Evolutionary conservation across 257 asterid species (phyloP).

Genomic region (Nicotiana noctiflora): DNA sequence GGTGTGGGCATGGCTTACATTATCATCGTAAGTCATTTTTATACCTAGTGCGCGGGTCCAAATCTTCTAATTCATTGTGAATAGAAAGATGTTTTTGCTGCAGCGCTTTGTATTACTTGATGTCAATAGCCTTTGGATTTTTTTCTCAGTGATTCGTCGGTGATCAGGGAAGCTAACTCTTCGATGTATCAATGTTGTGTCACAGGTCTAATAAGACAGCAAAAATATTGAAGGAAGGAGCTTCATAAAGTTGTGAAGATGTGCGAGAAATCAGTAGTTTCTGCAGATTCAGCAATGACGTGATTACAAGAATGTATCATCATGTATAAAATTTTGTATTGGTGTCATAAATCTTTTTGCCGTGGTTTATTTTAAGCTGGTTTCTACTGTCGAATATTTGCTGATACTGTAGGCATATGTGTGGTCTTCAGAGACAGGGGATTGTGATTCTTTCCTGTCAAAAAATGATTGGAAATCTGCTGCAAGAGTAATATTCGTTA

Average conservation of each 20-base stretch:
- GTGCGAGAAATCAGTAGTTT: conserved; percentile 67
- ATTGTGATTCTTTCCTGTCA: conserved; percentile 84
- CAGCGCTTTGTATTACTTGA: too few relatives aligned
- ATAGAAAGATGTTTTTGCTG: too few relatives aligned
- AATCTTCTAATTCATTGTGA: too few relatives aligned
- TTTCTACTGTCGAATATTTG: background rate
- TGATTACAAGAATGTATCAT: conserved; percentile 80
- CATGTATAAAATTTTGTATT: conserved; percentile 42
- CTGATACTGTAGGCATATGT: conserved; percentile 66
- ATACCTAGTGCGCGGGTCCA: too few relatives aligned
- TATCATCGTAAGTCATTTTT: too few relatives aligned
- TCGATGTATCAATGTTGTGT: background rate
- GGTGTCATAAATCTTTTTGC: background rate
- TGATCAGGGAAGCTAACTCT: background rate
- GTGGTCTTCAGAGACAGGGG: conserved; percentile 66
- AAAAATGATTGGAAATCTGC: conserved; percentile 51
- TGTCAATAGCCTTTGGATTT: too few relatives aligned
- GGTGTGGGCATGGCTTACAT: too few relatives aligned
- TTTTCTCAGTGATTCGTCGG: too few relatives aligned
- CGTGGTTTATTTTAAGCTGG: background rate
- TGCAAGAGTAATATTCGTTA: conserved; percentile 67
- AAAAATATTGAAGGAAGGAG: conserved; percentile 67
- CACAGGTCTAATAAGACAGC: conserved; percentile 54
- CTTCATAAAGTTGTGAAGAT: conserved; percentile 76
- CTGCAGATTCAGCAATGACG: conserved; percentile 74